phyloP scores from a whole-genome alignment of 352 stramenopile species.

The Globisporangium rhizosaccharum region DNA sequence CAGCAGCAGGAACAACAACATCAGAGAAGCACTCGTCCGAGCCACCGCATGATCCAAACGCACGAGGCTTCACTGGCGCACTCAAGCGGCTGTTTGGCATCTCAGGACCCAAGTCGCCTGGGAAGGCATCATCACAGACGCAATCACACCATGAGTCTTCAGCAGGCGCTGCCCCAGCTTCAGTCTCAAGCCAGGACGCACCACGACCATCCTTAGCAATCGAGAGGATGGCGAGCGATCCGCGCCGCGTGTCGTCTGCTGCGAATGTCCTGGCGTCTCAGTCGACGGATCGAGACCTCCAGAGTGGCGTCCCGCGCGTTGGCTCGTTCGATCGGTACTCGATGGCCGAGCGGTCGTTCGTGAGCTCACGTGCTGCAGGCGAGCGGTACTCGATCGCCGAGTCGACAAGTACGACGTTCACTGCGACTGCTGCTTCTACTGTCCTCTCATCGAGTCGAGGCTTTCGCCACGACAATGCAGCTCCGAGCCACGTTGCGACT shows the following conservation, averaged over 20 bases:
- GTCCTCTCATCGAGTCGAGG: too few relatives aligned
- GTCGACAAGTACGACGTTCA: conserved; percentile 2
- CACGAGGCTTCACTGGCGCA: conserved; percentile 35
- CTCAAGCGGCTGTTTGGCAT: conserved; percentile 73
- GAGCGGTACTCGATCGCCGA: conserved; percentile 29
- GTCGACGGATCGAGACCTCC: background rate
- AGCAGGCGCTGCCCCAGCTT: too few relatives aligned
- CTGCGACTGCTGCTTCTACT: too few relatives aligned
- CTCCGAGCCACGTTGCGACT: background rate
- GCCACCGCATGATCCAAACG: conserved; percentile 1
- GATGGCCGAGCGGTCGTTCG: conserved; percentile 10
- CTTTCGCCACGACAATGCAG: background rate
- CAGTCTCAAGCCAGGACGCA: background rate
- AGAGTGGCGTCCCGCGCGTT: background rate
- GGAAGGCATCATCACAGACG: background rate
- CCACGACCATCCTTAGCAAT: background rate
- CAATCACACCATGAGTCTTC: too few relatives aligned
- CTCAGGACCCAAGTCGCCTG: conserved; percentile 17
- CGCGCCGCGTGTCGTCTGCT: background rate
- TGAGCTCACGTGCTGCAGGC: background rate
- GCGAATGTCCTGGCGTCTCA: background rate
- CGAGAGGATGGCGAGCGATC: background rate
- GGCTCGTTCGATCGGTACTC: conserved; percentile 7
- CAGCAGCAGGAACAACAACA: background rate
- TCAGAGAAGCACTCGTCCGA: background rate